A percentile compares a stretch with the other conserved stretches of the same genome.
Conservation (phyloP, 2,329 filamentous ascomycete species). For the Penicillium digitatum region DNA sequence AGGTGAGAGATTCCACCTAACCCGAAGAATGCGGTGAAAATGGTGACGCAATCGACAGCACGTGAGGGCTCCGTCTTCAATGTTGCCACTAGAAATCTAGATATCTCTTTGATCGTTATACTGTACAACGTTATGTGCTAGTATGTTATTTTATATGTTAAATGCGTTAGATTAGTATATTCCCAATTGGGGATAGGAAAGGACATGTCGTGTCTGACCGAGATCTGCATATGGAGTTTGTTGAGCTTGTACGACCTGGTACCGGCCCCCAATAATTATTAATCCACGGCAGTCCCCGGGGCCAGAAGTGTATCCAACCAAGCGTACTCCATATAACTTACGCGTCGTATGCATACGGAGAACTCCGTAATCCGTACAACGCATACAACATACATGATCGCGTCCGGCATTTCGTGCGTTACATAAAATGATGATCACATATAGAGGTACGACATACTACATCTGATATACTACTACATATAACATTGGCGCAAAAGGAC, state of each 20-base stretch:
- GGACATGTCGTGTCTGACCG: background rate
- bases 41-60: conserved; percentile 8
- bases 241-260: background rate
- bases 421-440: no score
- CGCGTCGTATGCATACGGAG: background rate
- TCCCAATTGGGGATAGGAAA: no score
- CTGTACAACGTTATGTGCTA: background rate
- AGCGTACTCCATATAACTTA: background rate
- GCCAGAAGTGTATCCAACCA: background rate
- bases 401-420: background rate
- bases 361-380: no score
- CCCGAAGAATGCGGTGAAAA: conserved; percentile 10
- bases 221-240: background rate
- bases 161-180: background rate
- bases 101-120: background rate
- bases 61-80: background rate
- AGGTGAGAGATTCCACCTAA: background rate
- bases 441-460: no score
- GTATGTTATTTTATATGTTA: background rate
- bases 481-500: no score
- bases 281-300: background rate
- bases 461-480: no score
- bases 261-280: background rate
- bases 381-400: no score
- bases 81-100: background rate